Percentiles rank a stretch among this genome's conserved stretches.
Conservation (phyloP, 176 grass and related monocot species). For the Rhipidocladum racemiflorum region DNA sequence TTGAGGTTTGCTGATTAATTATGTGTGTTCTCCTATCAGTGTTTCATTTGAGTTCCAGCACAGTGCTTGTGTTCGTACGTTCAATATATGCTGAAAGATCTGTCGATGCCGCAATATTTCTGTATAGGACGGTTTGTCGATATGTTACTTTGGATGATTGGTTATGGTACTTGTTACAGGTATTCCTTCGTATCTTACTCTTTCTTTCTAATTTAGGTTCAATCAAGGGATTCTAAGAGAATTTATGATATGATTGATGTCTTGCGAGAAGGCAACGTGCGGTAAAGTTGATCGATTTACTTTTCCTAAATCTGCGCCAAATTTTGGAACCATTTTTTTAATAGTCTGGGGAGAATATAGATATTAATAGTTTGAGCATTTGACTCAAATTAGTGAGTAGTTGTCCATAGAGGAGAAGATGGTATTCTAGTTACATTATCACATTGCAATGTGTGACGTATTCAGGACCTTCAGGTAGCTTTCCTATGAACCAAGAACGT, state of each 20-base stretch:
- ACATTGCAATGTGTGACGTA: neutral
- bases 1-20: too few relatives aligned
- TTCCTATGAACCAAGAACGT: neutral
- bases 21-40: too few relatives aligned
- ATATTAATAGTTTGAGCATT: neutral
- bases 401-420: neutral
- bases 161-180: too few relatives aligned
- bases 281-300: conserved; percentile 23
- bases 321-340: neutral
- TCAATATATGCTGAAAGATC: too few relatives aligned
- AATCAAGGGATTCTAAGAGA: too few relatives aligned
- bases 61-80: too few relatives aligned
- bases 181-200: too few relatives aligned
- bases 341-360: neutral
- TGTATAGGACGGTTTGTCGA: too few relatives aligned
- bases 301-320: neutral
- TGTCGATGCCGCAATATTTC: too few relatives aligned
- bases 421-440: neutral
- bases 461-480: neutral
- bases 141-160: too few relatives aligned
- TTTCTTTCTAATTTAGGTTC: too few relatives aligned
- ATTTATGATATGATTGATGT: conserved; percentile 91
- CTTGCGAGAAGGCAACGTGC: conserved; percentile 55
- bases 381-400: neutral
- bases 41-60: too few relatives aligned